Evolutionary conservation across 2,329 filamentous ascomycete genomes (phyloP).

Genomic region (Botrytis deweyae): DNA sequence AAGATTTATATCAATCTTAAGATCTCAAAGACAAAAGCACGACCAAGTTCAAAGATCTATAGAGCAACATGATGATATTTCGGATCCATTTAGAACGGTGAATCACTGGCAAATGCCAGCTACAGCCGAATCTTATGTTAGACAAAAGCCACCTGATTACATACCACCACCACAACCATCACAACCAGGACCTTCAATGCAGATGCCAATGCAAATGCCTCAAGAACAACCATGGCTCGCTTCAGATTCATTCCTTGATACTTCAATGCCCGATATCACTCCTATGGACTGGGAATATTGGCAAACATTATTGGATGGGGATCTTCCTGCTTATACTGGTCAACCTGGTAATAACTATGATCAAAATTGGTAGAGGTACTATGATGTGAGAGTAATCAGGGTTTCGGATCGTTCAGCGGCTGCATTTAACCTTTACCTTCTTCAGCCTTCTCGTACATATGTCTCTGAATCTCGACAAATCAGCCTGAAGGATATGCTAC

Average conservation of each 20-base stretch:
- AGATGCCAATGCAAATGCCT: neutral
- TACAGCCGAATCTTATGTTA: conserved; percentile 12
- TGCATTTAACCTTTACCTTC: neutral
- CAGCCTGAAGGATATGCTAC: neutral
- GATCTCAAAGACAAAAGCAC: conserved; percentile 29
- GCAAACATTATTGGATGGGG: conserved; percentile 37
- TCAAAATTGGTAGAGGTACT: neutral
- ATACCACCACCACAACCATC: conserved; percentile 3
- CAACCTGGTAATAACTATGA: neutral
- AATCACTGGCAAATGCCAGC: conserved; percentile 6
- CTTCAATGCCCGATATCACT: conserved; percentile 31
- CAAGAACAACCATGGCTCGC: conserved; percentile 14
- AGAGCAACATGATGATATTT: neutral
- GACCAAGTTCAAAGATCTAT: neutral
- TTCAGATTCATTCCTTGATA: conserved; percentile 25
- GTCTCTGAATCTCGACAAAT: neutral
- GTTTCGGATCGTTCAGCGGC: neutral
- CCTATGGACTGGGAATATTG: conserved; percentile 38
- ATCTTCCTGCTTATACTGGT: conserved; percentile 29
- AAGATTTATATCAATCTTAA: conserved; percentile 24
- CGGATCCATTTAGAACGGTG: neutral
- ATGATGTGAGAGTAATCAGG: neutral
- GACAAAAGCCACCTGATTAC: conserved; percentile 16
- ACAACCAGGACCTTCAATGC: conserved; percentile 4
- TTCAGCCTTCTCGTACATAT: neutral